Conservation (phyloP, 1,284 basidiomycete species). For the Cutaneotrichosporon sp. region DNA sequence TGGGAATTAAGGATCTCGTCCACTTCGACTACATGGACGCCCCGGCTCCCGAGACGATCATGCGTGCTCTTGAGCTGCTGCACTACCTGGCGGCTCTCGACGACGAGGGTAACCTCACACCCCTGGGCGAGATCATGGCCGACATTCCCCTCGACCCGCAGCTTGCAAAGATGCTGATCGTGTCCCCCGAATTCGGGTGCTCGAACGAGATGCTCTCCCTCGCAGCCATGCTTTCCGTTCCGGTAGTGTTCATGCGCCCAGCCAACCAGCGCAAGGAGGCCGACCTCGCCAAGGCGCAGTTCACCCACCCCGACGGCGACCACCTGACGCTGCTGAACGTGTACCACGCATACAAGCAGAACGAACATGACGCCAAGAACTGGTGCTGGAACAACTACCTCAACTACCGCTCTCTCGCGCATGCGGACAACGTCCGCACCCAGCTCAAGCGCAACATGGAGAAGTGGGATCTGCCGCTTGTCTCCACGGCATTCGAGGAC, state of each 20-base stretch:
- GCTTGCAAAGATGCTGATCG: constrained; percentile 90
- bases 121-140: constrained; percentile 87
- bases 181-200: constrained; percentile 90
- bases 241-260: constrained; percentile 89
- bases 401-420: constrained; percentile 72
- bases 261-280: constrained; percentile 82
- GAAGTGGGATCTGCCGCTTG: constrained; percentile 71
- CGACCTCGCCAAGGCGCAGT: constrained; percentile 81
- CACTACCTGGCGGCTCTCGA: constrained; percentile 91
- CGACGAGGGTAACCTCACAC: constrained; percentile 87
- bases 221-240: constrained; percentile 89
- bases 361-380: constrained; percentile 66
- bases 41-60: constrained; percentile 93
- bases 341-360: constrained; percentile 85
- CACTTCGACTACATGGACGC: constrained; percentile 95
- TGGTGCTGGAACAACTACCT: constrained; percentile 96
- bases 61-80: constrained; percentile 92
- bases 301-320: constrained; percentile 91
- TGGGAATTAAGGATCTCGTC: constrained; percentile 89
- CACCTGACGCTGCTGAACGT: constrained; percentile 94
- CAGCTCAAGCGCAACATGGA: constrained; percentile 94
- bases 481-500: constrained; percentile 69
- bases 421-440: constrained; percentile 92
- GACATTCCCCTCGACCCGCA: constrained; percentile 98
- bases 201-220: constrained; percentile 94